Conservation (phyloP, 306 rosid species). For the Vigna mungo region DNA sequence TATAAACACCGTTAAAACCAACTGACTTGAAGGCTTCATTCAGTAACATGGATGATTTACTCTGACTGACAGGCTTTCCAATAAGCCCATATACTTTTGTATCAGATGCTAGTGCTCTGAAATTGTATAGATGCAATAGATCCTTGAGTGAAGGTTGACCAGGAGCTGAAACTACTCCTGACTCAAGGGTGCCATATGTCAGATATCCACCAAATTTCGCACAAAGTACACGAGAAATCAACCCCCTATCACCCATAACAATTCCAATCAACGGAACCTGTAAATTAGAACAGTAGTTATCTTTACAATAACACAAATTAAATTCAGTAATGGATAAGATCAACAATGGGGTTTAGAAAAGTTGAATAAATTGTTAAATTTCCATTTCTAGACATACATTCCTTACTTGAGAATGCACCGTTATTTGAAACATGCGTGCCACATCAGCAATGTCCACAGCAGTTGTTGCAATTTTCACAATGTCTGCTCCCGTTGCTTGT, state of each 20-base stretch:
- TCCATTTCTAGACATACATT: neutral
- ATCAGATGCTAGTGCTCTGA: slow-evolving; percentile 68
- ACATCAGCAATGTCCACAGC: slow-evolving; percentile 91
- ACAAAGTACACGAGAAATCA: slow-evolving; percentile 80
- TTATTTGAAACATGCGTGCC: slow-evolving; percentile 75
- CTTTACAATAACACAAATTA: slow-evolving; percentile 31
- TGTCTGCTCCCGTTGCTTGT: slow-evolving; percentile 93
- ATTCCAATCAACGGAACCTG: slow-evolving; percentile 93
- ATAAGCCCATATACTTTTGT: slow-evolving; percentile 88
- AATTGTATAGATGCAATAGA: slow-evolving; percentile 73
- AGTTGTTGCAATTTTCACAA: slow-evolving; percentile 90
- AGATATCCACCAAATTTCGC: slow-evolving; percentile 93
- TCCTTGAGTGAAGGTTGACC: slow-evolving; percentile 92
- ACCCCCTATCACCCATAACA: slow-evolving; percentile 94
- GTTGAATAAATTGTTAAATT: neutral
- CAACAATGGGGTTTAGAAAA: slow-evolving; percentile 26
- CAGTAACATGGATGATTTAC: slow-evolving; percentile 78
- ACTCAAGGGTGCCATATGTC: slow-evolving; percentile 82
- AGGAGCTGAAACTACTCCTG: slow-evolving; percentile 88
- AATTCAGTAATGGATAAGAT: slow-evolving; percentile 19
- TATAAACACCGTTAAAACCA: slow-evolving; percentile 75
- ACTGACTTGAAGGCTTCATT: slow-evolving; percentile 82
- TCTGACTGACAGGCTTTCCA: slow-evolving; percentile 93
- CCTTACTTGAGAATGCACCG: slow-evolving; percentile 90
- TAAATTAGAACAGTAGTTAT: slow-evolving; percentile 35